These are phyloP conservation scores for Neoboletus brunneissimus DNA, from an alignment of 768 basidiomycete genomes.

Conservation along the genomic window DNA sequence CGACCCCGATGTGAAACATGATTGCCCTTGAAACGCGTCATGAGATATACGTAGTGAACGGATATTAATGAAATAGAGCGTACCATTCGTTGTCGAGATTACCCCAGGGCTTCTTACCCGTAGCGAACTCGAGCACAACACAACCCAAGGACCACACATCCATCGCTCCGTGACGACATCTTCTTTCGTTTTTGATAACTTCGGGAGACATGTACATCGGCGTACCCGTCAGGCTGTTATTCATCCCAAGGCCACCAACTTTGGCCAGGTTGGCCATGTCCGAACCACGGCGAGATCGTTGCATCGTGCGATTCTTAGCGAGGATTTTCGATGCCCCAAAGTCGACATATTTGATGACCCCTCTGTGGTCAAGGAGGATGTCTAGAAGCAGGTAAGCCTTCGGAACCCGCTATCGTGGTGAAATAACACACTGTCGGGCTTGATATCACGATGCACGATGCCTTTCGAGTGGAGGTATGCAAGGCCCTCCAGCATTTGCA, in stretches of 20 bases:
- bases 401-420: background rate
- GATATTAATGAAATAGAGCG: constrained; percentile 16
- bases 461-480: constrained; percentile 90
- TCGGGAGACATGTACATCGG: constrained; percentile 99
- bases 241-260: constrained; percentile 47
- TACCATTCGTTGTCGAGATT: constrained; percentile 99
- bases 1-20: constrained; percentile 98
- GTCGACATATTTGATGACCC: constrained; percentile 95
- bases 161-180: constrained; percentile 91
- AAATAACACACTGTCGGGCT: constrained; percentile 86
- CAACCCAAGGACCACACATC: constrained; percentile 98
- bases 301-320: constrained; percentile 82
- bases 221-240: constrained; percentile 91
- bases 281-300: constrained; percentile 59
- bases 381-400: constrained; percentile 49
- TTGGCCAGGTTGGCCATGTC: constrained; percentile 38
- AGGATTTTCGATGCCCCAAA: constrained; percentile 97
- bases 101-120: constrained; percentile 97
- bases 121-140: constrained; percentile 95
- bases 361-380: constrained; percentile 84
- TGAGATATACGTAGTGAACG: background rate
- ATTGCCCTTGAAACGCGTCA: constrained; percentile 71
- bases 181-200: constrained; percentile 90
- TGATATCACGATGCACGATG: constrained; percentile 95
- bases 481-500: constrained; percentile 95